These are phyloP conservation scores for Paraurostyla sp. DNA, from an alignment of 73 alveolate genomes.

Conservation along the genomic window DNA sequence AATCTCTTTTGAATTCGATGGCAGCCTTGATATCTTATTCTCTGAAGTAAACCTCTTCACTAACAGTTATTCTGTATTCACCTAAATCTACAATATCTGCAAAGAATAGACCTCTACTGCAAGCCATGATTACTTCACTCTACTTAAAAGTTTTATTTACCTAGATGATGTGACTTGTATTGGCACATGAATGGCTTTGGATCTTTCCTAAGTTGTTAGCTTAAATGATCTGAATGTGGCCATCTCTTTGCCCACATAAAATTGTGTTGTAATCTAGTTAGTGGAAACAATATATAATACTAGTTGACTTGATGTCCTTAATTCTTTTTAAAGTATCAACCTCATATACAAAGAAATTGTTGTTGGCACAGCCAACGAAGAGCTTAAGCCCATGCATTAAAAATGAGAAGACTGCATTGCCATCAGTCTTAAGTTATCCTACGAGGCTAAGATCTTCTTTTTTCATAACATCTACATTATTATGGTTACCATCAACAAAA, in stretches of 20 bases:
- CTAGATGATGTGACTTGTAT: conserved; percentile 1
- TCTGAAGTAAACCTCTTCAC: conserved; percentile 12
- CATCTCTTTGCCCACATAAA: conserved; percentile 52
- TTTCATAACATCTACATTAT: not conserved
- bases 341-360: conserved; percentile 40
- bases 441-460: conserved; percentile 10
- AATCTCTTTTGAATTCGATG: conserved; percentile 33
- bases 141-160: not conserved
- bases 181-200: not conserved
- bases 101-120: conserved; percentile 32
- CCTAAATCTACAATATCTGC: conserved; percentile 40
- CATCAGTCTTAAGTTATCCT: conserved; percentile 16
- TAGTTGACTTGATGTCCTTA: conserved; percentile 36
- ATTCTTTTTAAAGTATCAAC: conserved; percentile 25
- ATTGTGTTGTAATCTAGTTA: conserved; percentile 50
- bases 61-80: not conserved
- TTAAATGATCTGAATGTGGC: conserved; percentile 9
- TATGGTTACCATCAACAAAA: conserved; percentile 39
- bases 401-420: conserved; percentile 34
- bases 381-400: conserved; percentile 22
- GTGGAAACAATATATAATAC: conserved; percentile 33
- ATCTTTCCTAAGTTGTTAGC: conserved; percentile 23
- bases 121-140: not conserved
- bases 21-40: conserved; percentile 28
- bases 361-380: conserved; percentile 42